These are phyloP conservation scores for Tetragonia tetragonoides DNA, from an alignment of 148 eudicot genomes.

Conservation along the genomic window DNA sequence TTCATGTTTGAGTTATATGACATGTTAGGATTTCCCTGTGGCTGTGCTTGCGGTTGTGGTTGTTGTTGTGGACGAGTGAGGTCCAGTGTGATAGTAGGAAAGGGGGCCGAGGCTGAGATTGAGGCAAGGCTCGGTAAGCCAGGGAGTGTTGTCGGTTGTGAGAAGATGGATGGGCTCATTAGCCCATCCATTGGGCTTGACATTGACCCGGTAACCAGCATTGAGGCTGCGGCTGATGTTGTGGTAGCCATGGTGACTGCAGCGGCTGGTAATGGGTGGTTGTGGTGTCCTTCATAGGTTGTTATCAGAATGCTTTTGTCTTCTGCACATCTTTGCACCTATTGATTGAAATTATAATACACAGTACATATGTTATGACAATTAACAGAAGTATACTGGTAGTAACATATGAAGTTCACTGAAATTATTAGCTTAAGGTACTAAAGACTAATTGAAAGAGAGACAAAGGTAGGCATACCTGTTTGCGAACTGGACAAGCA, in stretches of 20 bases:
- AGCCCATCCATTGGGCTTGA: slow-evolving; percentile 31
- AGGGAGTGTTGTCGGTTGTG: slow-evolving; percentile 33
- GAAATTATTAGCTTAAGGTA: too few relatives aligned
- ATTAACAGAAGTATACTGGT: neutral
- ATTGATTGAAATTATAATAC: neutral
- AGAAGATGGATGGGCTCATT: slow-evolving; percentile 25
- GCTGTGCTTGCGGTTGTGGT: slow-evolving; percentile 2
- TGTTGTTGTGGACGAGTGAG: slow-evolving; percentile 33
- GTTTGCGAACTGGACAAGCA: slow-evolving; percentile 66
- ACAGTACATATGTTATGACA: neutral
- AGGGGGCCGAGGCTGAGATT: slow-evolving; percentile 56
- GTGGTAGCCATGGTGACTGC: slow-evolving; percentile 43
- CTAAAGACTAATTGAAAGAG: too few relatives aligned
- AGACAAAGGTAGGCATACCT: slow-evolving; percentile 20
- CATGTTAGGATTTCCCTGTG: neutral
- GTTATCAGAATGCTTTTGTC: slow-evolving; percentile 40
- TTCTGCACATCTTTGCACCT: slow-evolving; percentile 53
- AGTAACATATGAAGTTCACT: too few relatives aligned
- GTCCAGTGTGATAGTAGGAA: slow-evolving; percentile 54
- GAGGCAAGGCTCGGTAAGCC: slow-evolving; percentile 43
- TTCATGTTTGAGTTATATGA: slow-evolving; percentile 13
- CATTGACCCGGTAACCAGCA: slow-evolving; percentile 36
- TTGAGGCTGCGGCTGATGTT: slow-evolving; percentile 42
- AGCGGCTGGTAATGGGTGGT: slow-evolving; percentile 40
- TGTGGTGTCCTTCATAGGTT: slow-evolving; percentile 47